phyloP scores from a whole-genome alignment of 768 basidiomycete species.

The Neoboletus magnificus region DNA sequence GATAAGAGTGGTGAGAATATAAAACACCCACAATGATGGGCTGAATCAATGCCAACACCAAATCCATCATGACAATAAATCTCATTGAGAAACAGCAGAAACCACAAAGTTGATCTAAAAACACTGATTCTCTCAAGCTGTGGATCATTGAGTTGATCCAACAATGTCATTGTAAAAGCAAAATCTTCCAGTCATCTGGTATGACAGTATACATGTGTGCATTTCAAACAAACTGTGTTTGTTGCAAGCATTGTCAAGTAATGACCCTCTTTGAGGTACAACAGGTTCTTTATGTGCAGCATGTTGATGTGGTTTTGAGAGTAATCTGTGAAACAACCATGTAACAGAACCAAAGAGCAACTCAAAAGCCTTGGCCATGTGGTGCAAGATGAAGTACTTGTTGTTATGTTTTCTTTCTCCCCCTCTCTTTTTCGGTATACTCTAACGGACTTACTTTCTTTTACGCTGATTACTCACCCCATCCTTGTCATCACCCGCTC shows the following conservation, averaged over 20 bases:
- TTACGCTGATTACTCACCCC: no score
- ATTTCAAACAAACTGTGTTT: slow-evolving; percentile 93
- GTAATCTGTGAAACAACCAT: no score
- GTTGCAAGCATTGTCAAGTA: no score
- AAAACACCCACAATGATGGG: slow-evolving; percentile 92
- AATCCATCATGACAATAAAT: slow-evolving; percentile 95
- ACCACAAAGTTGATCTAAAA: slow-evolving; percentile 87
- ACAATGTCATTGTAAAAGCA: slow-evolving; percentile 93
- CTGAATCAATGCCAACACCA: slow-evolving; percentile 80
- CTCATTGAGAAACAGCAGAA: slow-evolving; percentile 99
- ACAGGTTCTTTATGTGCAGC: no score
- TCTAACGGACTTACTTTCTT: no score
- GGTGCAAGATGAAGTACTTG: slow-evolving; percentile 97
- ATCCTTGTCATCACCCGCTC: no score
- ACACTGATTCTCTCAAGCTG: slow-evolving; percentile 90
- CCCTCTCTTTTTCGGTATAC: no score
- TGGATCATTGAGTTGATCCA: slow-evolving; percentile 99
- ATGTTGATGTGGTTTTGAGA: no score
- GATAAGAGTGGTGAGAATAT: slow-evolving; percentile 89
- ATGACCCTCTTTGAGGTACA: no score
- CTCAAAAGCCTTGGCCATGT: no score
- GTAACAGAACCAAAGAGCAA: no score
- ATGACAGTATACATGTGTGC: slow-evolving; percentile 94
- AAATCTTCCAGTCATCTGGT: slow-evolving; percentile 91
- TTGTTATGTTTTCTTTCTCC: no score